These are phyloP conservation scores for Trichomonas vaginalis DNA, from an alignment of 208 protist species.

Conservation along the genomic window DNA sequence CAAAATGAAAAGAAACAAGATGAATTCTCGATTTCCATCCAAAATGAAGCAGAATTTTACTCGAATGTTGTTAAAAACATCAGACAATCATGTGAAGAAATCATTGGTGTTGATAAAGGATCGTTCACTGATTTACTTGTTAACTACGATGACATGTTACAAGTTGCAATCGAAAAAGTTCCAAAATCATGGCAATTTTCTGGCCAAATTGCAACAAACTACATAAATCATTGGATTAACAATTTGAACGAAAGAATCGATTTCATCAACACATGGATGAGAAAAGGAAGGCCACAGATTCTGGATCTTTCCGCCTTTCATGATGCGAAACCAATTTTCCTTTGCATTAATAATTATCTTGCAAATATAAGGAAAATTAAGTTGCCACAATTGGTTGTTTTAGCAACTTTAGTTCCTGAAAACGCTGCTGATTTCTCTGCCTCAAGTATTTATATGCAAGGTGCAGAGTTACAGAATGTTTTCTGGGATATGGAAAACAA, in stretches of 20 bases:
- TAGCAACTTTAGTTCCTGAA: not conserved
- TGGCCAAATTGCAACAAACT: not conserved
- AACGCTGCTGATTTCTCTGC: not conserved
- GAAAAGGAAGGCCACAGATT: not conserved
- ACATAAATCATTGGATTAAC: not conserved
- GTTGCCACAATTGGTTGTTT: not conserved
- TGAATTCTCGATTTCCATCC: not conserved
- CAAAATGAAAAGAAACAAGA: not conserved
- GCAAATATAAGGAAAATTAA: not conserved
- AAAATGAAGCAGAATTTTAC: not conserved
- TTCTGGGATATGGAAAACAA: not conserved
- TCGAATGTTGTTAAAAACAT: not conserved
- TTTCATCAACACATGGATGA: not conserved
- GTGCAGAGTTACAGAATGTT: not conserved
- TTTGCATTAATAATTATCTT: not conserved
- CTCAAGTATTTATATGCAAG: not conserved
- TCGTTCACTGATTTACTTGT: not conserved
- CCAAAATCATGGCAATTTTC: not conserved
- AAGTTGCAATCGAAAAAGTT: not conserved
- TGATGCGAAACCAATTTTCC: not conserved
- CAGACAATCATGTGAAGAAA: not conserved
- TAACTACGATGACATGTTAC: not conserved
- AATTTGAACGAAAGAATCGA: not conserved
- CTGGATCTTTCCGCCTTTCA: not conserved
- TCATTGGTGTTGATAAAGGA: not conserved